Evolutionary conservation across 495 filamentous ascomycete genomes (phyloP).

Genomic region (Terfezia boudieri): DNA sequence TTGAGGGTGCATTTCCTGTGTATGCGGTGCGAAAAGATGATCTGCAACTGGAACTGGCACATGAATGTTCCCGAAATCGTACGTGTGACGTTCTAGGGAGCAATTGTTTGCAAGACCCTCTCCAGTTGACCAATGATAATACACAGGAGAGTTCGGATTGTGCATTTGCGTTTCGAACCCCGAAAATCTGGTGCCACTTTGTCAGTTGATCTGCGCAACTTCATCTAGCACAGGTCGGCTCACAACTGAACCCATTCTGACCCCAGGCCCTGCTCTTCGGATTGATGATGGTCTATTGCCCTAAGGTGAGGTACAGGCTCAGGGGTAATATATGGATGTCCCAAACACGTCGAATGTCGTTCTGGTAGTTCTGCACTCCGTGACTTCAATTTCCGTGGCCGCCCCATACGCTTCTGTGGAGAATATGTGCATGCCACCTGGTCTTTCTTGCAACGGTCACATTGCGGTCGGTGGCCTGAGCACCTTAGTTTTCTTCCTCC

Average conservation of each 20-base stretch:
- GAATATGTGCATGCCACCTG: conserved; percentile 35
- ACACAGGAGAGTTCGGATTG: neutral
- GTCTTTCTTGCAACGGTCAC: conserved; percentile 32
- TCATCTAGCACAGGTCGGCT: too few species aligned
- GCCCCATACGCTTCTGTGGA: conserved; percentile 37
- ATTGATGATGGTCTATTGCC: too few species aligned
- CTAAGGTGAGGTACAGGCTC: too few species aligned
- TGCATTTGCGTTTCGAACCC: neutral
- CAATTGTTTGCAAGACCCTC: too few species aligned
- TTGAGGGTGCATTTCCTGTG: neutral
- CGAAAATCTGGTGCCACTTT: too few species aligned
- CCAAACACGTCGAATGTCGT: too few species aligned
- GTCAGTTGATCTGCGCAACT: too few species aligned
- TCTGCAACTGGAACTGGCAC: conserved; percentile 2
- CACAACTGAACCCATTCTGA: too few species aligned
- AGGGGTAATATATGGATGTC: too few species aligned
- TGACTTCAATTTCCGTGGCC: conserved; percentile 29
- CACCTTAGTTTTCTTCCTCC: conserved; percentile 39
- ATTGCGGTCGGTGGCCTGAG: conserved; percentile 33
- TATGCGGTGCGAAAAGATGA: neutral
- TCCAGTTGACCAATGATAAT: too few species aligned
- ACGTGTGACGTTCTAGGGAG: neutral
- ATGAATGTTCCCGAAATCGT: neutral
- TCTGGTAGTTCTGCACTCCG: too few species aligned
- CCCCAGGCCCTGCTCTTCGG: too few species aligned